These are phyloP conservation scores for Canariomyces notabilis DNA, from an alignment of 2,329 filamentous ascomycete genomes.

Conservation along the genomic window DNA sequence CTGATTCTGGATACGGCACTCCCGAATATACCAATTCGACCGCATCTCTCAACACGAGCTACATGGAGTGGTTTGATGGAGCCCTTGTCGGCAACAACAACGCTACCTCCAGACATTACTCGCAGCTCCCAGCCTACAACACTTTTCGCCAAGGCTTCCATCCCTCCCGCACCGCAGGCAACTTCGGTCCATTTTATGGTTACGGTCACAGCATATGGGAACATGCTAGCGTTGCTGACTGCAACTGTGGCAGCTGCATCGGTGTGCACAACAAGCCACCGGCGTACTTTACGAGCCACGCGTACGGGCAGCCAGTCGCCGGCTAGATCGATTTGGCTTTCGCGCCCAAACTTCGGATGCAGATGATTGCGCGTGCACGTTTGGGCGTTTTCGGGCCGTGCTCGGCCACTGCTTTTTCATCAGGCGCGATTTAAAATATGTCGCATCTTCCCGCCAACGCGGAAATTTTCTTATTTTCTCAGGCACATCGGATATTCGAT, in stretches of 20 bases:
- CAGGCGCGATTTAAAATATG: constrained; percentile 14
- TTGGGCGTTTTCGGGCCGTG: constrained; percentile 14
- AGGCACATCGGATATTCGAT: constrained; percentile 24
- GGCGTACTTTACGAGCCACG: constrained; percentile 44
- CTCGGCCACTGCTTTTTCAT: constrained; percentile 15
- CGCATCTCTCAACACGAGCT: constrained; percentile 48
- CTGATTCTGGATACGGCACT: constrained; percentile 58
- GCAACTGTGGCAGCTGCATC: constrained; percentile 44
- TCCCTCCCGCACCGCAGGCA: constrained; percentile 37
- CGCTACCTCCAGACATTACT: constrained; percentile 38
- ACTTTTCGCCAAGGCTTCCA: constrained; percentile 34
- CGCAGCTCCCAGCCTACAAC: constrained; percentile 37
- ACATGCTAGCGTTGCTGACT: constrained; percentile 42
- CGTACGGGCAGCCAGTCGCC: constrained; percentile 52
- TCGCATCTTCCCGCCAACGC: constrained; percentile 21
- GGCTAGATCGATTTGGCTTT: constrained; percentile 37
- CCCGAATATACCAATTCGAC: constrained; percentile 55
- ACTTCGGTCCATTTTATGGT: constrained; percentile 40
- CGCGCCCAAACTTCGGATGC: not conserved
- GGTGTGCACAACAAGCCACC: constrained; percentile 40
- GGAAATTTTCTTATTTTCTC: constrained; percentile 14
- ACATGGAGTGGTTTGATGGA: constrained; percentile 53
- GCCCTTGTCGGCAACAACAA: constrained; percentile 31
- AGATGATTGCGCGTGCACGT: constrained; percentile 20
- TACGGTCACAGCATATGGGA: constrained; percentile 49